Base-by-base conservation (phyloP, 345 rosid species). In the Eutrema japonicum region DNA sequence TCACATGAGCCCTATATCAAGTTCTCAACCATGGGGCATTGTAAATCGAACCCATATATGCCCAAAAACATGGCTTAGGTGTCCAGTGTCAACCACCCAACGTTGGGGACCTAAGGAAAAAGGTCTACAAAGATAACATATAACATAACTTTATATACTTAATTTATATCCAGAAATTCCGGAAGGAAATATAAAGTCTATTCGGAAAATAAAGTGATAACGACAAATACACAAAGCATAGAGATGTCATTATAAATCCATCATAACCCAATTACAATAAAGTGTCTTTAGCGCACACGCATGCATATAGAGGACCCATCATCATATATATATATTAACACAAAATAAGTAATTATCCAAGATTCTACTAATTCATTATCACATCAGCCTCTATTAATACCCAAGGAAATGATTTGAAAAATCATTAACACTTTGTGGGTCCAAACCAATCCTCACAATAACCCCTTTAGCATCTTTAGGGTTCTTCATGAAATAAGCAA, bases 401-500 rank as follows among this genome's bases (percentile, higher is more conserved):
- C 54, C 11, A 64, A 77, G 75, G 29, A 87, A 86, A 66, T 77
- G 47, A 45, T 43, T 72, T 2, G 88, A 12, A 59, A 90, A 85
- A 62, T 71, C 81, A 41, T 45, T 38, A 0, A 76, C 49, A 26
- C 64, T 50, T 16, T 45, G 79, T 5, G 87, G 85, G 67, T 72
- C 78, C 69, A 90, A 55, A 37, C 91, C 88, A 65, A 90, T 79
- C 80, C 87, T 86, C 47, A 78, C 75, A 55, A 75, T 77, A 56
- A 86, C 64, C 5, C 89, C 87, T 22, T 62, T 71, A 4, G 32
- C 45, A 71, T 85, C 91, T 10, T 10, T 67, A 6, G 91, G 86
- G 69, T 68, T 85, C 79, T 85, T 86, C 85, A 85, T 86, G 69
- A 86, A 82, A 77, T 81, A 88, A 1, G 91, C 91, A 45, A 82